Conservation (phyloP, 495 filamentous ascomycete genomes). For the Aspergillus egyptiacus region DNA sequence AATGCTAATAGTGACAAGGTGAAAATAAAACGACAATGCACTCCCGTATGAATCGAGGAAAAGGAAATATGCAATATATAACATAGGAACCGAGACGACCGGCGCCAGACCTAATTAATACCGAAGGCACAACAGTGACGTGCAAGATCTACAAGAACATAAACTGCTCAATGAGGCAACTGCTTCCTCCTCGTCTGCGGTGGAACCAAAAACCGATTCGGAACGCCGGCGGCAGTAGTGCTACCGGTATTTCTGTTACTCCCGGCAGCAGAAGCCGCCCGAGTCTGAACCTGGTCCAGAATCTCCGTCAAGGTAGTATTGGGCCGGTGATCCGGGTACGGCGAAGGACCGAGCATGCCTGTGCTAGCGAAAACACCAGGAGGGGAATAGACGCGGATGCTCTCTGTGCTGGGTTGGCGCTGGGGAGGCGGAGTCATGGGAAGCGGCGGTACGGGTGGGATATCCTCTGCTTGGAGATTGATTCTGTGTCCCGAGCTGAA, state of each 20-base stretch:
- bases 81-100: too few relatives aligned
- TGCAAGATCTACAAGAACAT: too few relatives aligned
- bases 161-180: background rate
- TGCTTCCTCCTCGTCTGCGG: background rate
- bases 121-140: too few relatives aligned
- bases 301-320: constrained; percentile 62
- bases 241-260: background rate
- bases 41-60: too few relatives aligned
- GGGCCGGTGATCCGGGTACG: constrained; percentile 32
- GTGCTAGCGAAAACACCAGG: constrained; percentile 37
- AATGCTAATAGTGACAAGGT: too few relatives aligned
- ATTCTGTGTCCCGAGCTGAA: constrained; percentile 20
- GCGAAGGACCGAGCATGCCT: constrained; percentile 25
- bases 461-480: background rate
- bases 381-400: constrained; percentile 67
- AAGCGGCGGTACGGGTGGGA: constrained; percentile 16
- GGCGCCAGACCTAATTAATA: too few relatives aligned
- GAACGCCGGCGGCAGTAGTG: background rate
- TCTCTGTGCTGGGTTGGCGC: constrained; percentile 55
- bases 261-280: background rate
- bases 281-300: constrained; percentile 44
- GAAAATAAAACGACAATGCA: too few relatives aligned
- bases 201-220: constrained; percentile 4
- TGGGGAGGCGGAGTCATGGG: constrained; percentile 33
- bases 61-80: too few relatives aligned